These are phyloP conservation scores for Cyclotella choctawhatcheeana DNA, from an alignment of 108 stramenopile genomes.

Conservation along the genomic window DNA sequence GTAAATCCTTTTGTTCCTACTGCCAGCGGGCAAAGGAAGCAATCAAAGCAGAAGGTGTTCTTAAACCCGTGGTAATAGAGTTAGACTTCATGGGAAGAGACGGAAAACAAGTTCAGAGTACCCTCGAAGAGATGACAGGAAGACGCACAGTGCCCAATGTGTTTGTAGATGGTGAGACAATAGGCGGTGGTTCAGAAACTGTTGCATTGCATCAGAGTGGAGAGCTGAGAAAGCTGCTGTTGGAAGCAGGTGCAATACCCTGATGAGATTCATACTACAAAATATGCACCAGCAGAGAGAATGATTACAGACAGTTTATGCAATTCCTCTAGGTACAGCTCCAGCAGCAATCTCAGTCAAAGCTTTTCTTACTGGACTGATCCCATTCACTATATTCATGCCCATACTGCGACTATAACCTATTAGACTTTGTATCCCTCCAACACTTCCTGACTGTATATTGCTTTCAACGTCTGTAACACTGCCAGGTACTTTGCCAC, in stretches of 20 bases:
- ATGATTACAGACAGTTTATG: background rate
- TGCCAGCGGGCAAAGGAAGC: slow-evolving; percentile 68
- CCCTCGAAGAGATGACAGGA: slow-evolving; percentile 73
- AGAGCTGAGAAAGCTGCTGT: slow-evolving; percentile 1
- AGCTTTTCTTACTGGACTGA: slow-evolving; percentile 64
- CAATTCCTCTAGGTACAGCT: slow-evolving; percentile 18
- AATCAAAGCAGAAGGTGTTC: slow-evolving; percentile 43
- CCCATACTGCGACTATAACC: slow-evolving; percentile 75
- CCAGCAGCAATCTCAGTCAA: slow-evolving; percentile 76
- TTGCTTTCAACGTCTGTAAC: background rate
- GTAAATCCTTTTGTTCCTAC: slow-evolving; percentile 78
- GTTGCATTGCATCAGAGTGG: slow-evolving; percentile 10
- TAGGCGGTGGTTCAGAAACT: slow-evolving; percentile 90
- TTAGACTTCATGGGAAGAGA: slow-evolving; percentile 43
- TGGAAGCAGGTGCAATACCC: background rate
- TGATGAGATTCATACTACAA: background rate
- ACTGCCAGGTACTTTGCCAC: slow-evolving; percentile 21
- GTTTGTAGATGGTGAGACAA: slow-evolving; percentile 77
- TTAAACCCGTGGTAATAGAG: slow-evolving; percentile 59
- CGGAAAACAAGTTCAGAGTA: slow-evolving; percentile 60
- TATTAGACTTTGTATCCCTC: slow-evolving; percentile 35
- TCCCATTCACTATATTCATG: slow-evolving; percentile 79
- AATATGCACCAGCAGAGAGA: too few species aligned
- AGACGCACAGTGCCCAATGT: slow-evolving; percentile 92
- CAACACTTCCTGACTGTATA: slow-evolving; percentile 7